Percentiles rank a stretch among this genome's conserved stretches.
phyloP scores from a whole-genome alignment of 768 basidiomycete species.

The Pleurotus cornucopiae region DNA sequence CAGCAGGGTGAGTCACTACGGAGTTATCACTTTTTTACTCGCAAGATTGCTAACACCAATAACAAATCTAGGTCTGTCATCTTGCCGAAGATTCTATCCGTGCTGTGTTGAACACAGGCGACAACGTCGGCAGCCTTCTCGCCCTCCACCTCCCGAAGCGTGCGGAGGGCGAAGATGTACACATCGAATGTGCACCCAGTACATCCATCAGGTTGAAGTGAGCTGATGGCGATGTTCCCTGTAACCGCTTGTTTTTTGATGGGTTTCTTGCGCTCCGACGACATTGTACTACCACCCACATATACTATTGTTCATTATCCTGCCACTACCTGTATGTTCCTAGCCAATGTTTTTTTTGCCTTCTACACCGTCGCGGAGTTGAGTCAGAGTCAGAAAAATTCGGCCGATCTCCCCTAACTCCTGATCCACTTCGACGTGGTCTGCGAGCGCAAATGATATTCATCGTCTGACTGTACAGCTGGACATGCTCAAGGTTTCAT shows the following conservation, averaged over 20 bases:
- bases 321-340: conserved; percentile 1
- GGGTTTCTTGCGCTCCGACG: too few relatives aligned
- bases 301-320: conserved; percentile 4
- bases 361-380: conserved; percentile 1
- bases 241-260: conserved; percentile 6
- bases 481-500: too few relatives aligned
- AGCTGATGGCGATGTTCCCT: conserved; percentile 14
- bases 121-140: conserved; percentile 64
- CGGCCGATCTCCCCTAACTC: too few relatives aligned
- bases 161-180: neutral
- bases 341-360: neutral
- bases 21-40: neutral
- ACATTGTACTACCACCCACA: neutral
- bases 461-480: too few relatives aligned
- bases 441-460: too few relatives aligned
- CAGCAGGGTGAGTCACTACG: conserved; percentile 32
- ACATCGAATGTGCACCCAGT: conserved; percentile 22
- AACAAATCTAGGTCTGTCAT: conserved; percentile 50
- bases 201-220: conserved; percentile 42
- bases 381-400: too few relatives aligned
- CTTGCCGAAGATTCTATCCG: conserved; percentile 69
- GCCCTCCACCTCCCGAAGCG: conserved; percentile 45
- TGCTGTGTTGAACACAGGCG: conserved; percentile 62
- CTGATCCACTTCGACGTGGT: too few relatives aligned
- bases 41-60: neutral